Base-by-base conservation (phyloP, 257 asterid genomes). In the Lycium barbarum region DNA sequence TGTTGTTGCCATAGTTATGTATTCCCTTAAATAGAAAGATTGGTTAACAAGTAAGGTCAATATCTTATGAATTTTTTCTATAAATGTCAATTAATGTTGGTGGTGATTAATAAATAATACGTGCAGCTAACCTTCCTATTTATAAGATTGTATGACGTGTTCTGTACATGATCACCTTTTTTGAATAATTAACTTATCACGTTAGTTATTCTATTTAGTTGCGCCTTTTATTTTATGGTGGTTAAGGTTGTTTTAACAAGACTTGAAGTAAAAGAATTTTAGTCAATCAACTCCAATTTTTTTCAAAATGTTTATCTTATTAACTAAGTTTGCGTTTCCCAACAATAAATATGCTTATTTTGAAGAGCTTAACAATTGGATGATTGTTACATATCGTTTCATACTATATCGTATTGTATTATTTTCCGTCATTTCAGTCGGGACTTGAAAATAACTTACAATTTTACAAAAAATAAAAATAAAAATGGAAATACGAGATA, bases 81-180 rank as follows among this genome's bases (percentile, higher is more conserved):
- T 49, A 51, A 51, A 51, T 76, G 65, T 26, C 65, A 76, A 76
- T 76, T 76, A 76, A 26, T 49, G 49, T 51, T 51, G 79, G 36
- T 71, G 36, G 36, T 71, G 17, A 18, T 71, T 70, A 70, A 70
- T 71, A 15, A 68, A n/a, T 18, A 18, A 66, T 65, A 71, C 51
- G 54, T 10, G 18, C 82, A 76, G 22, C 65, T 58, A 76, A 76
- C 22, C 49, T 76, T 14, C 45, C 55, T 4, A 58, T 58, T 49
- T 49, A 51, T 58, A 58, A 58, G 26, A 58, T 9, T 20, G 17
- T 58, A 58, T 58, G 65, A 58, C 65, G 65, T 58, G 65, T 18
- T 58, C 10, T 58, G 0, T 58, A 76, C 45, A 51, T 51, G 22
- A 76, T 76, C 63, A 76, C 59, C 18, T 20, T 6, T 49, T 12